Percentiles rank a stretch among this genome's conserved stretches.
These are phyloP conservation scores for Metschnikowia chrysomelidarum DNA, from an alignment of 805 yeast species.

Conservation along the genomic window DNA sequence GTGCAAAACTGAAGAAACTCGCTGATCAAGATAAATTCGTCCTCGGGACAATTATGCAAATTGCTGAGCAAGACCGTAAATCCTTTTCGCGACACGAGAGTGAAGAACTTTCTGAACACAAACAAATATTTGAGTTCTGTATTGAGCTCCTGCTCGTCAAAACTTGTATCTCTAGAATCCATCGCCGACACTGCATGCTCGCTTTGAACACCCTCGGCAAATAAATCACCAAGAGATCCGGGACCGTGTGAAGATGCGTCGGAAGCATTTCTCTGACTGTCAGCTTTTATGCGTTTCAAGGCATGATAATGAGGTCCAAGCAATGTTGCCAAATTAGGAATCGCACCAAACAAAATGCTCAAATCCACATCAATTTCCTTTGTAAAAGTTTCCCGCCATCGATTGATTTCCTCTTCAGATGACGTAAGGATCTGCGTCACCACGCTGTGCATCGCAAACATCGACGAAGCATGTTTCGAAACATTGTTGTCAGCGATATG, in stretches of 20 bases:
- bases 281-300: conserved; percentile 1
- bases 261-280: neutral
- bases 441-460: conserved; percentile 38
- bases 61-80: conserved; percentile 47
- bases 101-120: conserved; percentile 41
- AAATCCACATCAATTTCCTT: conserved; percentile 41
- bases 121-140: conserved; percentile 41
- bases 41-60: conserved; percentile 41
- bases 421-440: conserved; percentile 42
- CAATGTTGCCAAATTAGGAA: conserved; percentile 45
- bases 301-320: conserved; percentile 42
- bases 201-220: conserved; percentile 10
- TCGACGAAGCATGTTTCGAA: conserved; percentile 34
- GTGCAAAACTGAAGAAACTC: conserved; percentile 25
- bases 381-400: conserved; percentile 42
- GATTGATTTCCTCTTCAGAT: conserved; percentile 30
- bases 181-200: neutral
- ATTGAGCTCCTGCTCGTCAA: conserved; percentile 23
- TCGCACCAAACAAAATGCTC: conserved; percentile 35
- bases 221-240: conserved; percentile 5
- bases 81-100: conserved; percentile 42
- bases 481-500: conserved; percentile 24
- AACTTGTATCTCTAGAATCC: conserved; percentile 4
- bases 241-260: neutral
- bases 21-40: conserved; percentile 27